Evolutionary conservation across 306 rosid species (phyloP).

Genomic region (Inga laurina): DNA sequence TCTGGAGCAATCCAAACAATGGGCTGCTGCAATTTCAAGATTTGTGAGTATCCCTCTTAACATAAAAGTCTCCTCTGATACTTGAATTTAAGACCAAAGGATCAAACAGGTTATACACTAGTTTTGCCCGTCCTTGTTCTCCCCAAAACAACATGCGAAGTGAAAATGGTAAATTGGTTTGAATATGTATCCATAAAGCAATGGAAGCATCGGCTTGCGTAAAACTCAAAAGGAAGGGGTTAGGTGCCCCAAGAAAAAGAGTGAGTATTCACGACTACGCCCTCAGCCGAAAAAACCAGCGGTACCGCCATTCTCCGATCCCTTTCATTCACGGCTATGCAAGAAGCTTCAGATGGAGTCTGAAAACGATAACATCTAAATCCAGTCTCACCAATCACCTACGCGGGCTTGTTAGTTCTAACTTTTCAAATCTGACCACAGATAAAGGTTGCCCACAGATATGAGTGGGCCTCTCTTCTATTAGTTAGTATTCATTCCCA

Average conservation of each 20-base stretch:
- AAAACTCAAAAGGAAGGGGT: not conserved
- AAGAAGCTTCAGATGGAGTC: not conserved
- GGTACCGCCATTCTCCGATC: not conserved
- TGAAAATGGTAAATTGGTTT: not conserved
- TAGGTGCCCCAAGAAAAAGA: not conserved
- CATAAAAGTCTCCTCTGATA: no score
- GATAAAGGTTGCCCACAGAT: not conserved
- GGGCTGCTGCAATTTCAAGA: no score
- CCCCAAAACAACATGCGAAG: no score
- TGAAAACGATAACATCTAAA: no score
- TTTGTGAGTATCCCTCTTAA: no score
- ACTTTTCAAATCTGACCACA: not conserved
- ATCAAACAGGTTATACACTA: no score
- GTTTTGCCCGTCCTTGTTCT: no score
- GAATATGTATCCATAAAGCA: no score
- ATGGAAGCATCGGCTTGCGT: not conserved
- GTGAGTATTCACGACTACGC: not conserved
- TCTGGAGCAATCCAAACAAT: no score
- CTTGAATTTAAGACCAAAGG: no score
- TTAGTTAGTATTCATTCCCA: not conserved
- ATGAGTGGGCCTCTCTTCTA: not conserved
- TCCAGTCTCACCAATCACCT: not conserved
- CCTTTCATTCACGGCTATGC: not conserved
- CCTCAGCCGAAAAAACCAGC: not conserved
- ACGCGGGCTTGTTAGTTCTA: not conserved